Conservation (phyloP, 345 rosid genomes). For the Turnera subulata region DNA sequence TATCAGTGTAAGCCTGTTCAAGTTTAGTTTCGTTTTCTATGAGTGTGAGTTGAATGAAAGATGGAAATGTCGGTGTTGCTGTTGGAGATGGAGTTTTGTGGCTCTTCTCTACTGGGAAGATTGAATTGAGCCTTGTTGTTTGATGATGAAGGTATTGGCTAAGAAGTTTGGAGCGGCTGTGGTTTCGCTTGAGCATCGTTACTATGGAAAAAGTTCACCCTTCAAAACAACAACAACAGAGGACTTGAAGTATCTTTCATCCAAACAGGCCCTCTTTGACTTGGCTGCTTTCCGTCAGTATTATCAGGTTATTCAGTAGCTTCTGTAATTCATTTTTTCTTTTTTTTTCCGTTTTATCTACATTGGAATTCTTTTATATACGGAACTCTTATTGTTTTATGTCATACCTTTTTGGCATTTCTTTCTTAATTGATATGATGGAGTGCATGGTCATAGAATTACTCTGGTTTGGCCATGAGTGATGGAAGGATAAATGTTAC, state of each 20-base stretch:
- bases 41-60: not conserved
- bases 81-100: no score
- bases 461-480: no score
- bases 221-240: slow-evolving; percentile 55
- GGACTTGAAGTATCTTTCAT: slow-evolving; percentile 85
- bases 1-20: slow-evolving; percentile 39
- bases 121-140: not conserved
- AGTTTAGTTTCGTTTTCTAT: not conserved
- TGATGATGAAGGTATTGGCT: slow-evolving; percentile 67
- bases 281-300: slow-evolving; percentile 78
- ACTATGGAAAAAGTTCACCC: slow-evolving; percentile 88
- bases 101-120: no score
- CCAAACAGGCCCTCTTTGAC: slow-evolving; percentile 83
- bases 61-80: not conserved
- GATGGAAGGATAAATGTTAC: no score
- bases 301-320: slow-evolving; percentile 48
- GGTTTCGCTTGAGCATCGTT: slow-evolving; percentile 94
- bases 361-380: no score
- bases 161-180: slow-evolving; percentile 97
- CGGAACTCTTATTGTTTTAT: no score
- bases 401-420: not conserved
- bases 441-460: no score
- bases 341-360: no score
- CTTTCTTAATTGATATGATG: no score
- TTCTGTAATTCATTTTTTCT: not conserved